Percentiles rank a stretch among this genome's conserved stretches.
phyloP scores from a whole-genome alignment of 306 rosid species.

The Nissolia schottii region DNA sequence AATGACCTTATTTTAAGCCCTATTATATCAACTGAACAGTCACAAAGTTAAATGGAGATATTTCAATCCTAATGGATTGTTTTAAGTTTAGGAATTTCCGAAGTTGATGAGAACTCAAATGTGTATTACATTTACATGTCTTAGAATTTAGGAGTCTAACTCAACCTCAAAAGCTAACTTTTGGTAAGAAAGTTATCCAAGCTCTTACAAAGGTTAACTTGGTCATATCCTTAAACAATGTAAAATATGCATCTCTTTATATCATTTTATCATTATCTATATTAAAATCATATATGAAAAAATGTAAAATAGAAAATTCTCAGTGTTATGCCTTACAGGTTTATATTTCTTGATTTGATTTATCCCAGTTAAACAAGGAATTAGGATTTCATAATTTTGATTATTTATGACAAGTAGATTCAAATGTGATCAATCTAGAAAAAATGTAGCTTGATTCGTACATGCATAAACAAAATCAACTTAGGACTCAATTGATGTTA shows the following conservation, averaged over 20 bases:
- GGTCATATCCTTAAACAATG: no score
- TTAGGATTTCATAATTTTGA: not conserved
- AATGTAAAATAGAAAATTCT: not conserved
- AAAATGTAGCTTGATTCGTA: not conserved
- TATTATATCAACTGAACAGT: not conserved
- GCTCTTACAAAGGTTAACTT: no score
- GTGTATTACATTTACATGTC: no score
- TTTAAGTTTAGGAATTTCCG: not conserved
- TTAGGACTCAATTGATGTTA: not conserved
- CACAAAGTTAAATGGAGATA: not conserved
- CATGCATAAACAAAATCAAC: not conserved
- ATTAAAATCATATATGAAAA: not conserved
- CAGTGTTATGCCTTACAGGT: not conserved
- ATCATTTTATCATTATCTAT: not conserved
- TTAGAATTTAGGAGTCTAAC: no score
- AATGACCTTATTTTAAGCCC: not conserved
- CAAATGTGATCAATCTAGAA: not conserved
- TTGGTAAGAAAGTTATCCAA: no score
- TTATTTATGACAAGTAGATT: not conserved
- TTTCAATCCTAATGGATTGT: not conserved
- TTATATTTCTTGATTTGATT: not conserved
- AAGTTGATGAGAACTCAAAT: not conserved
- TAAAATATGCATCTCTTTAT: not conserved
- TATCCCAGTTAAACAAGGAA: not conserved
- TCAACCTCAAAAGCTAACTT: no score